Evolutionary conservation across 805 yeast species (phyloP).

Genomic region (Sugiyamaella mastotermitis): DNA sequence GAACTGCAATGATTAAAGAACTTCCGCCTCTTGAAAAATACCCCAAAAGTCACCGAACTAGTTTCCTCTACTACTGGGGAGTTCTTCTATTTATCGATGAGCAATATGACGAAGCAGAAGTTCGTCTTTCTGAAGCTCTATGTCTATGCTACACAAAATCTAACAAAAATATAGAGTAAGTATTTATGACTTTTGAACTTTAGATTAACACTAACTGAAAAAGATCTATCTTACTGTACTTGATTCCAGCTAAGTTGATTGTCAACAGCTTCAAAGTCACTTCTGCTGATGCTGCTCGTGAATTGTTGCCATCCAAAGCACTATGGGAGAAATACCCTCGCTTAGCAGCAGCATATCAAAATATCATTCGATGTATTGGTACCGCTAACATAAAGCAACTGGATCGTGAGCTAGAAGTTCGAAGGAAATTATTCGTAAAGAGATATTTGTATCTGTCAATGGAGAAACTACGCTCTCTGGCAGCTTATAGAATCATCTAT

Average conservation of each 20-base stretch:
- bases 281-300: not conserved
- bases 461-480: conserved; percentile 45
- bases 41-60: conserved; percentile 49
- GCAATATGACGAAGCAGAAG: conserved; percentile 47
- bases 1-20: conserved; percentile 44
- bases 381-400: conserved; percentile 53
- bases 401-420: conserved; percentile 38
- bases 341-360: conserved; percentile 38
- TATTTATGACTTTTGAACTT: no score
- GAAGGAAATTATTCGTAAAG: conserved; percentile 47
- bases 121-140: conserved; percentile 48
- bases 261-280: conserved; percentile 24
- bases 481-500: conserved; percentile 47
- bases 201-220: conserved; percentile 6
- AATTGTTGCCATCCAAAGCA: conserved; percentile 37
- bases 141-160: conserved; percentile 26
- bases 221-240: conserved; percentile 43
- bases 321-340: conserved; percentile 39
- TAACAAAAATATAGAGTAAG: conserved; percentile 32
- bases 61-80: conserved; percentile 65
- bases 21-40: conserved; percentile 44
- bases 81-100: conserved; percentile 60
- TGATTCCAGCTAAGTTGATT: conserved; percentile 59
- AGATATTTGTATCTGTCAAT: conserved; percentile 57
- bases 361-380: conserved; percentile 43